Base-by-base conservation (phyloP, 352 stramenopile species). In the Phytophthora podocarpi region DNA sequence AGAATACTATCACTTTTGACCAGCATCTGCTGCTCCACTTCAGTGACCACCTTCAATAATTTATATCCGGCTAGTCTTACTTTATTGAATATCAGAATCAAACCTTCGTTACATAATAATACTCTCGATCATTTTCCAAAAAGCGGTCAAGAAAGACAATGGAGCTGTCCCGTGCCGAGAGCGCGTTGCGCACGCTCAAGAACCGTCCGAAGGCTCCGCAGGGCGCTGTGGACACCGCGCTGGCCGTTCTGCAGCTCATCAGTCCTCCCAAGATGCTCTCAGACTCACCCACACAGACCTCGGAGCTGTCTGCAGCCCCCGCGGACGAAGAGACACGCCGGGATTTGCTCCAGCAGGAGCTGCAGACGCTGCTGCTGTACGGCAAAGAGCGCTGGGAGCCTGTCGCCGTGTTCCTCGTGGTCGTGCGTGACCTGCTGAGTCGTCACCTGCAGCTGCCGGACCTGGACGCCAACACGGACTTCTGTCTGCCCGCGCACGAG, bases 321-420 rank as follows among this genome's bases (percentile, higher is more conserved):
- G n/a, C 30, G 5, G 46, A 39, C 5, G 61, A 67, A 10, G 41
- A 65, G 21, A 57, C 70, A 21, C 34, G 37, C 3, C 78, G 71
- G 6, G 71, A 78, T 18, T 48, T 70, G 37, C 68, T 91, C 4
- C 63, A 89, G 26, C 59, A 84, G 24, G 67, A 81, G 20, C 67
- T 91, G 7, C 59, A 68, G 57, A 87, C 63, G 51, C 67, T 91
- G 28, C 48, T 89, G 20, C 27, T 81, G 27, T 81, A 80, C 40
- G 77, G 76, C 0, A 74, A 79, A 28, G 78, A 87, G 54, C 79
- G 85, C 31, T 94, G 85, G 85, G 85, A 94, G 51, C 76, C 84
- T n/a, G 28, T 90, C 28, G 85, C 85, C 2, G 82, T 94, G 1
- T 79, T 83, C 23, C 62, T 74, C 8, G 80, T 85, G 6, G 74